A percentile compares a stretch with the other conserved stretches of the same genome.
Evolutionary conservation across 768 basidiomycete species (phyloP).

Genomic region (Panaeolus cyanescens): DNA sequence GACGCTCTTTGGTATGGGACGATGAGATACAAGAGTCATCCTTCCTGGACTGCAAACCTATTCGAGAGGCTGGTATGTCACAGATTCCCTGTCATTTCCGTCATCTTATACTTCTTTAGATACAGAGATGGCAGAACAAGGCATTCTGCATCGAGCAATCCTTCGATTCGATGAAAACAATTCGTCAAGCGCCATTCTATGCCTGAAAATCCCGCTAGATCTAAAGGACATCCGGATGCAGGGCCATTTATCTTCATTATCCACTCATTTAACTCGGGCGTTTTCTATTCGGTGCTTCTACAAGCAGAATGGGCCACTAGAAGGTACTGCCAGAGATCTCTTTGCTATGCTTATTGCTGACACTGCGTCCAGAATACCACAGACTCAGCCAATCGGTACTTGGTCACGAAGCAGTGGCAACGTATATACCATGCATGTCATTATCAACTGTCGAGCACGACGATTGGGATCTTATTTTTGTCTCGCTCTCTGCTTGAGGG

Average conservation of each 20-base stretch:
- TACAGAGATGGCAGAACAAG: background rate
- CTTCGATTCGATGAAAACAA: background rate
- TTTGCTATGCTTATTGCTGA: background rate
- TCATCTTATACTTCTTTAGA: background rate
- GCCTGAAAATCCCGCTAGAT: background rate
- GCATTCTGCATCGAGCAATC: background rate
- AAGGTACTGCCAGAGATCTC: background rate
- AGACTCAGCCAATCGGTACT: background rate
- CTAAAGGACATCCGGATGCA: background rate
- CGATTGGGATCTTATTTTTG: background rate
- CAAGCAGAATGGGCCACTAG: background rate
- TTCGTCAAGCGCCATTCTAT: background rate
- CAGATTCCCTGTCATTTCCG: background rate
- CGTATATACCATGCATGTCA: background rate
- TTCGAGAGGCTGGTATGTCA: constrained; percentile 40
- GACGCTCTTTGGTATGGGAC: constrained; percentile 47
- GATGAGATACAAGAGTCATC: constrained; percentile 50
- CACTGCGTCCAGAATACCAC: background rate
- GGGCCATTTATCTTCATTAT: background rate
- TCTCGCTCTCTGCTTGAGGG: background rate
- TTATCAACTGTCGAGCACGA: background rate
- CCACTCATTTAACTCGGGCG: background rate
- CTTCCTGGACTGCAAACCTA: constrained; percentile 35
- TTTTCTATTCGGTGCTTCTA: background rate
- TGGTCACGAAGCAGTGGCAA: background rate